Evolutionary conservation across 2,329 filamentous ascomycete species (phyloP), one percentile per base, ranked within the genome.

Genomic region (Triangularia setosa): DNA sequence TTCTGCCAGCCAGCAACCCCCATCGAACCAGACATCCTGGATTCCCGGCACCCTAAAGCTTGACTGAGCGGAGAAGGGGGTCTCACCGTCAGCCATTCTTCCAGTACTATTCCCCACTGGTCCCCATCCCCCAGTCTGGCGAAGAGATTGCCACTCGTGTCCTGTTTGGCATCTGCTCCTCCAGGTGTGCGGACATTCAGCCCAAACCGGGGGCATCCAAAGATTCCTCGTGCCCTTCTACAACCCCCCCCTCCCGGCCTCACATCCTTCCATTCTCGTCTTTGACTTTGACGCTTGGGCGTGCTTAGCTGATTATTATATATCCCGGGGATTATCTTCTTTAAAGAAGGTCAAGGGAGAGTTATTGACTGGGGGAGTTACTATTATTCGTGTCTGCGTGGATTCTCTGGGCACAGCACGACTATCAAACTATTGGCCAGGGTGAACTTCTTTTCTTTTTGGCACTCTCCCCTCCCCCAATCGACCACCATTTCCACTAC

Each of bases 101-200:
- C 28, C 61, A 33, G 48, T 57, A 56, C 56, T 57, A 55, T 40
- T 62, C 64, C 60, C 33, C 60, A 60, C 65, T 48, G 48, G n/a
- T 60, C 21, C 48, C 35, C n/a, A 44, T 33, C 52, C 53, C 61
- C 62, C 48, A 44, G 48, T 35, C 61, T 61, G 28, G 23, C 62
- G 58, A 67, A 60, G 44, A 63, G 60, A 64, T 71, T 68, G 65
- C 69, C 69, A 64, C 65, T 58, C 65, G 68, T 62, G 65, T 57
- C 64, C 65, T 61, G 60, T 54, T 62, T 61, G 58, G 62, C 52
- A 55, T 61, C 44, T 56, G 40, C 27, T 56, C 61, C 12, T 33
- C 63, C 60, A 25, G 59, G 63, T 55, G 60, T 65, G 64, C 67
- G 64, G 69, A 67, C 63, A 69, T 60, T 57, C 60, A 64, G 53